Evolutionary conservation across 176 grass and related monocot genomes (phyloP), one percentile per base, ranked within the genome.

Genomic region (Elaeis guineensis): DNA sequence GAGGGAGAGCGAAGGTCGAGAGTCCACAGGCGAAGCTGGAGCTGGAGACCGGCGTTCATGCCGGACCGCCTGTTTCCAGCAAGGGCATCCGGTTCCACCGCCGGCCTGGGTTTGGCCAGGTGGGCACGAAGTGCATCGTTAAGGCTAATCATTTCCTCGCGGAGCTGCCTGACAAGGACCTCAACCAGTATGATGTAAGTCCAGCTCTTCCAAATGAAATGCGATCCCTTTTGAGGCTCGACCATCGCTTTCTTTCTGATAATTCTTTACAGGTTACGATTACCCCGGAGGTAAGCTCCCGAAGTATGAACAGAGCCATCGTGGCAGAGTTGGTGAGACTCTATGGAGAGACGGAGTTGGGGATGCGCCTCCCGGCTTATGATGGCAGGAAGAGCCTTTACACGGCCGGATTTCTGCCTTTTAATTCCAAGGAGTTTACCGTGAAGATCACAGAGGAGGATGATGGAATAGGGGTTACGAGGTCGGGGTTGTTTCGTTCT

Each of bases 121-220:
- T 0, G 2, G 80, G 80, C 7, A 1, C 3, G 0, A 19, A 8
- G 25, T 79, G 73, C 54, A 0, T 65, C 6, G 22, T 95, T 19
- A 89, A 44, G 67, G 85, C 79, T 23, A 95, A 95, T 69, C 82
- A 85, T 51, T 89, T 89, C 73, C 76, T 95, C 21, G 79, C 74
- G 24, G 64, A 72, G 61, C 68, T 95, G 44, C 56, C 57, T 9
- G 74, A 89, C 51, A 79, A 82, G 60, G 61, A 64, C 49, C 66
- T 95, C 52, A 59, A 82, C 32, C 81, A 83, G 2, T 95, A 95
- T 25, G 75, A 89, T 58, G 89, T 89, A 63, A 69, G 66, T 58
- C 0, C 26, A 15, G 4, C 22, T 14, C 57, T 66, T 18, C 24
- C 32, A 2, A 49, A 51, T 9, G 9, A 22, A 21, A 3, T 11